phyloP scores from a whole-genome alignment of 2,329 filamentous ascomycete species.

The Lasiodiplodia hormozganensis region DNA sequence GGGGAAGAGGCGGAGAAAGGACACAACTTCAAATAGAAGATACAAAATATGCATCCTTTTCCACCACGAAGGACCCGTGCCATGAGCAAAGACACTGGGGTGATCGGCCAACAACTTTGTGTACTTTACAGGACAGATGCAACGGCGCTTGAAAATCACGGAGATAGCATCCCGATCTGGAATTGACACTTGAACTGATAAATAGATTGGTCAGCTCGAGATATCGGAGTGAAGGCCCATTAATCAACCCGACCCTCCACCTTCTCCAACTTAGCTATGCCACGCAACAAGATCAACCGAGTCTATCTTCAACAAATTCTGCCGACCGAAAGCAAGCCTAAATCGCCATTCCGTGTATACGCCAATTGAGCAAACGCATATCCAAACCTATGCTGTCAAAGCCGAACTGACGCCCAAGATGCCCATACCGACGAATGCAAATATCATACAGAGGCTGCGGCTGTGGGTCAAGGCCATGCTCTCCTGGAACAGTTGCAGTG shows the following conservation, averaged over 20 bases:
- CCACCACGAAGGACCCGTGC: too few relatives aligned
- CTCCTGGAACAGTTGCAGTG: slow-evolving; percentile 87
- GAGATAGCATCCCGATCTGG: too few relatives aligned
- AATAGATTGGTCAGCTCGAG: too few relatives aligned
- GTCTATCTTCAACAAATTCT: neutral
- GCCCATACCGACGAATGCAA: slow-evolving; percentile 86
- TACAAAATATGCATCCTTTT: too few relatives aligned
- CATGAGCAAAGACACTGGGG: too few relatives aligned
- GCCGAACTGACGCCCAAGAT: slow-evolving; percentile 85
- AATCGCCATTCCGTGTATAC: neutral
- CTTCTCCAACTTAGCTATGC: neutral
- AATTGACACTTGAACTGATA: too few relatives aligned
- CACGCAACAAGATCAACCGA: neutral
- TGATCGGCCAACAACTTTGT: too few relatives aligned
- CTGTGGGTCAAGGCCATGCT: slow-evolving; percentile 82
- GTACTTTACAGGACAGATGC: too few relatives aligned
- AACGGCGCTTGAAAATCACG: too few relatives aligned
- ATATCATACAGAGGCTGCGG: slow-evolving; percentile 76
- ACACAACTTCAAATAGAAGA: too few relatives aligned
- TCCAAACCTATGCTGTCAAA: slow-evolving; percentile 66
- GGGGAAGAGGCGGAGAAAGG: too few relatives aligned
- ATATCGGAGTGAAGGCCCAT: too few relatives aligned
- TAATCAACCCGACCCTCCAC: neutral
- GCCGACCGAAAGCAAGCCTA: neutral
- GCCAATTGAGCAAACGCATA: neutral